Base-by-base conservation (phyloP, 2,329 filamentous ascomycete genomes). In the Penicillium fuscoglaucum region DNA sequence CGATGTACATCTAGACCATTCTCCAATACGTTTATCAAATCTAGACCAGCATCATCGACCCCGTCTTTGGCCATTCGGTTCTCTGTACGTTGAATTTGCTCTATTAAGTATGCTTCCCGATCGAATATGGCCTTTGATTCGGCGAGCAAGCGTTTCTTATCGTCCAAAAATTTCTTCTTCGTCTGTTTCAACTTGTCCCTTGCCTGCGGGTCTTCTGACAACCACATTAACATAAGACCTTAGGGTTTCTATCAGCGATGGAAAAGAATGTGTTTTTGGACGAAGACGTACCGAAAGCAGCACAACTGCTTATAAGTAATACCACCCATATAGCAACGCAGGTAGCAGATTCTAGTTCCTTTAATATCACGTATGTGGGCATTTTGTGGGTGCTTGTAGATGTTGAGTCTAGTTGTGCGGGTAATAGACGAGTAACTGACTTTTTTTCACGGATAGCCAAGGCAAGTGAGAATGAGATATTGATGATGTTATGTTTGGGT, bases 281-380 rank as follows among this genome's bases (percentile, higher is more conserved):
- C 2, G 1, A 17, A 47, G n/a, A 24, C 19, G 1, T 2, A 47
- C 28, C 0, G 1, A 8, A 2, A 33, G 7, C 8, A 48, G 13
- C 13, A 10, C 1, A 0, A 6, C 4, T 48, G 19, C 4, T 1
- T 48, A 33, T 21, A 0, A 1, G 0, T 24, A 33, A 3, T 3
- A 24, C 7, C 7, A 35, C 13, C 19, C 8, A 33, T 35, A 33
- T 10, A 24, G 13, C 19, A 24, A 15, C 1, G 28, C 12, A 24
- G 19, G 2, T 10, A n/a, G 45, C 19, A 24, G 2, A 1, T 6
- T 21, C 29, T 33, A 35, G 19, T 4, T 4, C 4, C 1, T 1
- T 1, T 9, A 12, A 24, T 24, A 48, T 35, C 29, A 5, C 3
- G 31, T 15, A 13, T 13, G 31, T 33, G 5, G 5, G 31, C 31